Percentiles rank a stretch among this genome's conserved stretches.
Conservation (phyloP, 345 rosid genomes). For the Salix caprea region DNA sequence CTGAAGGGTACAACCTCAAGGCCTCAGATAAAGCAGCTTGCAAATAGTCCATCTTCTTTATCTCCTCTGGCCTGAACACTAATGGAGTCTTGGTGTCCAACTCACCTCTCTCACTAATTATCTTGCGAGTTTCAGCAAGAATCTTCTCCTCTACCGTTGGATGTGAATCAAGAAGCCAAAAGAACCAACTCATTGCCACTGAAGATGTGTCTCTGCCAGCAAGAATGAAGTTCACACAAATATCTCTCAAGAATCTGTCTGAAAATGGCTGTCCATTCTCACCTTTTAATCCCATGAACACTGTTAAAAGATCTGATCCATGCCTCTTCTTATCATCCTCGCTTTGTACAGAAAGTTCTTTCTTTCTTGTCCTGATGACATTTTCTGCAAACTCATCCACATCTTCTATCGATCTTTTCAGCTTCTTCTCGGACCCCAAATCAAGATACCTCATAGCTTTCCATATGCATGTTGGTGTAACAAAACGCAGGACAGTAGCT, state of each 20-base stretch:
- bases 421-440: slow-evolving; percentile 72
- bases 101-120: slow-evolving; percentile 44
- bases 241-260: slow-evolving; percentile 78
- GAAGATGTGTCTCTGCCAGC: slow-evolving; percentile 99
- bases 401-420: slow-evolving; percentile 55
- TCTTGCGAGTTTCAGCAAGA: slow-evolving; percentile 49
- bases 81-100: slow-evolving; percentile 16
- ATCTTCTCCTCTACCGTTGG: slow-evolving; percentile 62
- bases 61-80: slow-evolving; percentile 71
- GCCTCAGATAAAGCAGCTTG: slow-evolving; percentile 94
- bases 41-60: slow-evolving; percentile 91
- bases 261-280: slow-evolving; percentile 58
- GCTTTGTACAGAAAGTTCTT: slow-evolving; percentile 43
- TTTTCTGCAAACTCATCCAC: slow-evolving; percentile 75
- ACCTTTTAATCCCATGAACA: slow-evolving; percentile 56
- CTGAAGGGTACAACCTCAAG: slow-evolving; percentile 90
- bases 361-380: slow-evolving; percentile 72
- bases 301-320: slow-evolving; percentile 68
- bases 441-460: slow-evolving; percentile 63
- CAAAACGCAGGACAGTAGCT: slow-evolving; percentile 61
- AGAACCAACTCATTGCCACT: slow-evolving; percentile 90
- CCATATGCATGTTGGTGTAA: slow-evolving; percentile 81
- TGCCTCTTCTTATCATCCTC: slow-evolving; percentile 19
- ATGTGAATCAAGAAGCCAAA: slow-evolving; percentile 72
- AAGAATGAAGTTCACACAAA: slow-evolving; percentile 87